Evolutionary conservation across 2,329 filamentous ascomycete genomes (phyloP).

Genomic region (Ambrosiella beaveri): DNA sequence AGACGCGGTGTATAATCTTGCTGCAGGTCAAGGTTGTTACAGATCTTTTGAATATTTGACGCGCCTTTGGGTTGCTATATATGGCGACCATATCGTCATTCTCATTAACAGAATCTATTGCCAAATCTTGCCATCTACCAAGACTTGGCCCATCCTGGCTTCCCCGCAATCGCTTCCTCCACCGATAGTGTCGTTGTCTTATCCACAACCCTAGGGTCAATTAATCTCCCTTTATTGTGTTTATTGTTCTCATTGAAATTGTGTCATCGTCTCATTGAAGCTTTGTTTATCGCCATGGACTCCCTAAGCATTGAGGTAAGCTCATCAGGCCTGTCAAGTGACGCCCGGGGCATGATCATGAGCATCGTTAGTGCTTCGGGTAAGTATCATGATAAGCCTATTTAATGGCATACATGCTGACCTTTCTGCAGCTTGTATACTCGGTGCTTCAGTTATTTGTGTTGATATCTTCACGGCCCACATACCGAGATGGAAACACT

Average conservation of each 20-base stretch:
- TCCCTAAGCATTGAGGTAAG: background rate
- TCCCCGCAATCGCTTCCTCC: no score
- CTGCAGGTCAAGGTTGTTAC: no score
- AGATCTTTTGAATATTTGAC: no score
- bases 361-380: constrained; percentile 61
- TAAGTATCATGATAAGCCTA: constrained; percentile 22
- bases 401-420: constrained; percentile 1
- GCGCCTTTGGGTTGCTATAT: no score
- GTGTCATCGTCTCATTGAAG: background rate
- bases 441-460: constrained; percentile 73
- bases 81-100: no score
- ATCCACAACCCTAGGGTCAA: no score
- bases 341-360: constrained; percentile 90
- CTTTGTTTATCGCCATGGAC: background rate
- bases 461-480: constrained; percentile 61
- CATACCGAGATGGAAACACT: constrained; percentile 57
- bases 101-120: no score
- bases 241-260: background rate
- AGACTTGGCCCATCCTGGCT: no score
- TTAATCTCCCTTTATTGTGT: no score
- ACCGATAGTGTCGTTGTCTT: no score
- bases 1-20: no score
- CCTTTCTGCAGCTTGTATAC: constrained; percentile 36
- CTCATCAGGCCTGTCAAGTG: constrained; percentile 42
- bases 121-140: no score